A percentile compares a stretch with the other conserved stretches of the same genome.
Conservation (phyloP, 768 basidiomycete species). For the Amanita pallidorosea region DNA sequence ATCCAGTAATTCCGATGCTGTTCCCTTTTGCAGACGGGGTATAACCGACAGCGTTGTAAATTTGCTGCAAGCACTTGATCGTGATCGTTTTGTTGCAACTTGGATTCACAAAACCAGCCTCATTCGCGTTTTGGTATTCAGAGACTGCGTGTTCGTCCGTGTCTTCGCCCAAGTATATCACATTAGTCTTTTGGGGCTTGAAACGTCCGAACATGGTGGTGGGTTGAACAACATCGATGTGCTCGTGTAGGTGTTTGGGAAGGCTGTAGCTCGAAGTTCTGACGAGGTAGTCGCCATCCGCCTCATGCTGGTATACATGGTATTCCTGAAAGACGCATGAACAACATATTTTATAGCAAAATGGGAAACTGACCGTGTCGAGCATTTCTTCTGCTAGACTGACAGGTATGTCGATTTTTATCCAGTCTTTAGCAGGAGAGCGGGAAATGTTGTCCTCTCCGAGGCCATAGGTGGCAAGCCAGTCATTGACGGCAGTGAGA, state of each 20-base stretch:
- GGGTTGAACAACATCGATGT: slow-evolving; percentile 58
- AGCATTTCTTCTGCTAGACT: slow-evolving; percentile 58
- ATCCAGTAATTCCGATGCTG: slow-evolving; percentile 42
- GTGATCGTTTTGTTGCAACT: slow-evolving; percentile 41
- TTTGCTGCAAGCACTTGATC: slow-evolving; percentile 37
- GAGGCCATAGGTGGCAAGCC: slow-evolving; percentile 50
- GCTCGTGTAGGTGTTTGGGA: slow-evolving; percentile 42
- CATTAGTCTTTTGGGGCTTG: slow-evolving; percentile 30
- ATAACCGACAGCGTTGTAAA: slow-evolving; percentile 43
- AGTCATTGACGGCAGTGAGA: slow-evolving; percentile 41
- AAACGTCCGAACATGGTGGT: slow-evolving; percentile 56
- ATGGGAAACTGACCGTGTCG: slow-evolving; percentile 28
- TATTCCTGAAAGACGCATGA: slow-evolving; percentile 24
- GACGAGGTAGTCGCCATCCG: slow-evolving; percentile 38
- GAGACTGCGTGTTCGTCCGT: slow-evolving; percentile 9
- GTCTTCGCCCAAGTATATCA: slow-evolving; percentile 18
- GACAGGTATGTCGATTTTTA: slow-evolving; percentile 49
- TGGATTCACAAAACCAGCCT: slow-evolving; percentile 30
- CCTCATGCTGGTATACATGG: slow-evolving; percentile 37
- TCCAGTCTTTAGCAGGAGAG: slow-evolving; percentile 59
- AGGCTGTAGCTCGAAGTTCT: slow-evolving; percentile 59
- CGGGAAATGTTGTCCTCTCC: slow-evolving; percentile 30
- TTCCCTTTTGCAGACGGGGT: slow-evolving; percentile 28
- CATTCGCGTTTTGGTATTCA: slow-evolving; percentile 9
- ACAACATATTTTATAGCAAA: background rate